Evolutionary conservation across 345 rosid genomes (phyloP).

Genomic region (Lepidium aucheri): DNA sequence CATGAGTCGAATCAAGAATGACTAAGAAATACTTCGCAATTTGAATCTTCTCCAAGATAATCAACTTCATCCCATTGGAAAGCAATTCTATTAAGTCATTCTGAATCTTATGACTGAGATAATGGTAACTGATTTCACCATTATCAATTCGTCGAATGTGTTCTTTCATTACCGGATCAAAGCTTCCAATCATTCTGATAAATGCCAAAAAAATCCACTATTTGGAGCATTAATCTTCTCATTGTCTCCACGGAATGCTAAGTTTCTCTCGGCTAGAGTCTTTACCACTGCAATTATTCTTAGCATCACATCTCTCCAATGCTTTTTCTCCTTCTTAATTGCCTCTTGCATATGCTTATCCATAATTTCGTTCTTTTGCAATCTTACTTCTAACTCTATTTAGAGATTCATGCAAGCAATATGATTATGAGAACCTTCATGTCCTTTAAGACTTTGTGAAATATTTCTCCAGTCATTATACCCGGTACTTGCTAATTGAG

Average conservation of each 20-base stretch:
- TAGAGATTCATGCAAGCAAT: background rate
- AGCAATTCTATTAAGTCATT: background rate
- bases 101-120: background rate
- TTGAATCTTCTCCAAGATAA: background rate
- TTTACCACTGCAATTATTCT: background rate
- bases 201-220: background rate
- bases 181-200: background rate
- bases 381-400: background rate
- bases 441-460: background rate
- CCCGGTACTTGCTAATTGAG: background rate
- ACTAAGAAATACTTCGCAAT: background rate
- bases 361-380: background rate
- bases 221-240: background rate
- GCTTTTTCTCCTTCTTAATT: background rate
- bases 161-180: background rate
- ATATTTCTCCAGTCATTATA: constrained; percentile 1
- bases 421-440: background rate
- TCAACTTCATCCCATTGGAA: background rate
- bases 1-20: background rate
- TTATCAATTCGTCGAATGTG: background rate
- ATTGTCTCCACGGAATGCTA: background rate
- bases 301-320: background rate
- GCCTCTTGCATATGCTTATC: background rate
- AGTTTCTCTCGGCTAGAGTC: background rate
- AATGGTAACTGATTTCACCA: background rate